Evolutionary conservation across 495 filamentous ascomycete species (phyloP), one percentile per base, ranked within the genome.

Genomic region (Penicillium longicatenatum): DNA sequence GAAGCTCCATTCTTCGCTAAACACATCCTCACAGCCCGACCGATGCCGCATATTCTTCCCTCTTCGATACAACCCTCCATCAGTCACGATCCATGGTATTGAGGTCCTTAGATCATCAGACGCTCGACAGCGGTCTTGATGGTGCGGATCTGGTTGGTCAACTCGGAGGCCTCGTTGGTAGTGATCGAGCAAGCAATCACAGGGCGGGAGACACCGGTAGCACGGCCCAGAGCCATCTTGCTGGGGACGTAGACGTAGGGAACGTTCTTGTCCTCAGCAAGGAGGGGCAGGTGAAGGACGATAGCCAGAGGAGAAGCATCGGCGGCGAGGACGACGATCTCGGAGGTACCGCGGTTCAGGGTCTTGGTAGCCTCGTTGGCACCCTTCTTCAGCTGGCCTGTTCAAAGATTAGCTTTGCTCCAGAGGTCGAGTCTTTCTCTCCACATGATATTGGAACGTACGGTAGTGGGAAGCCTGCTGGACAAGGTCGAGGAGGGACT

Each of bases 81-180:
- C 24, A 29, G 5, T 12, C 14, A 17, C 1, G 16, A 39, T 39
- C 14, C n/a, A 10, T 21, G n/a, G n/a, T 16, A 44, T 39, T 26
- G 33, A 31, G 57, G 52, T 24, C 24, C 69, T 86, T 91, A 98
- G 77, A 98, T 95, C 85, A 93, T 91, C 54, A 97, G 82, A 66
- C 94, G 84, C 82, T 98, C 94, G 42, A 98, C 91, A 87, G 97
- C 94, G 72, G 93, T 88, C 82, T 93, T 96, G 66, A 98, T 75
- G 45, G 81, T 75, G 56, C 88, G 79, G 72, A 98, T 97, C 82
- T 94, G 90, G 61, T 80, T 79, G 75, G 86, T 87, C 30, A 98
- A 80, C 69, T 97, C 94, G 65, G 83, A 88, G 14, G 89, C 91
- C 77, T 97, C 94, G 81, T 97, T 98, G 64, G 89, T 92, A 37